phyloP scores from a whole-genome alignment of 768 basidiomycete genomes.

The Termitomyces sp. region DNA sequence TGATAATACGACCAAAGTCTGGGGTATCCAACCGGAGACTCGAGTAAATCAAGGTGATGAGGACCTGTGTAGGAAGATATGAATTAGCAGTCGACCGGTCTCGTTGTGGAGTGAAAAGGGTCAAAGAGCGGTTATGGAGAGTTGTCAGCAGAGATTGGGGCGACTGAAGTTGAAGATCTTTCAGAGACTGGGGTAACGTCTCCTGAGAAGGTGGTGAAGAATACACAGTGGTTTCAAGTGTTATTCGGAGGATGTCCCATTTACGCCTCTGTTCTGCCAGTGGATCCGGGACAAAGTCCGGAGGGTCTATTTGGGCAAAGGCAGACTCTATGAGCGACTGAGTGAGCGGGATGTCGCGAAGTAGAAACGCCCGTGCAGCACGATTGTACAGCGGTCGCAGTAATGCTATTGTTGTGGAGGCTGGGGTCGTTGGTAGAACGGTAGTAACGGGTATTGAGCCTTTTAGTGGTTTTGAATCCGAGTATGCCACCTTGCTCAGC shows the following conservation, averaged over 20 bases:
- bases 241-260: constrained; percentile 87
- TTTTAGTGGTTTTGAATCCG: constrained; percentile 33
- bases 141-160: constrained; percentile 54
- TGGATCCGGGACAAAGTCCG: constrained; percentile 28
- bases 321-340: constrained; percentile 65
- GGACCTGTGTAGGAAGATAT: constrained; percentile 65
- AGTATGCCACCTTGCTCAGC: constrained; percentile 23
- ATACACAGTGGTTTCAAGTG: constrained; percentile 74
- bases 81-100: constrained; percentile 38
- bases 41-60: constrained; percentile 67
- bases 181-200: constrained; percentile 48
- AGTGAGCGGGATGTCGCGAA: constrained; percentile 66
- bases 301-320: constrained; percentile 55
- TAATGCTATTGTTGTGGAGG: constrained; percentile 39
- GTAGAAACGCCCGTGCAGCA: constrained; percentile 76
- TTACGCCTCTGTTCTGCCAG: constrained; percentile 61
- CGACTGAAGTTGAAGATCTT: constrained; percentile 50
- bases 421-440: constrained; percentile 14
- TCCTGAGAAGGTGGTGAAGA: constrained; percentile 47
- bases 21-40: constrained; percentile 65
- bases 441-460: constrained; percentile 15
- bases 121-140: constrained; percentile 61
- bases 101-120: constrained; percentile 57
- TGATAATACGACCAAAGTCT: constrained; percentile 57
- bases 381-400: constrained; percentile 73